Base-by-base conservation (phyloP, 345 rosid species). In the Firmiana major region DNA sequence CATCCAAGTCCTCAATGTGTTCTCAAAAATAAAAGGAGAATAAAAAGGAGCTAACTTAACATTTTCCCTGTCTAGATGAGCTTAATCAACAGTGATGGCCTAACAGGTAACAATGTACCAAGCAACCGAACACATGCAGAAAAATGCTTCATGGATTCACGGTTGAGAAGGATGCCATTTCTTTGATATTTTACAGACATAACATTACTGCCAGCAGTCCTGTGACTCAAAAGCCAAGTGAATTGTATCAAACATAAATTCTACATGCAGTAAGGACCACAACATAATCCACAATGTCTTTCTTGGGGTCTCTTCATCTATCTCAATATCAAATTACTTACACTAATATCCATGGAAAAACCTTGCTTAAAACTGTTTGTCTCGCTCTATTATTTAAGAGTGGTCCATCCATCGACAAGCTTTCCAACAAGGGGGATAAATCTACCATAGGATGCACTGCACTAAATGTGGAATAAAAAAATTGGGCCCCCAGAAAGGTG, bases 371-470 rank as follows among this genome's bases (percentile, higher is more conserved):
- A 46, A 63, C 19, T 45, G 11, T 15, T 46, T 5, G 71, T 42
- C 40, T 58, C 19, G 26, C 6, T 9, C 78, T 43, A 43, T 58
- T 49, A 5, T 19, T 34, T 76, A 66, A 75, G 21, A 45, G 73
- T 68, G 68, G 79, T 58, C 86, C 81, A 78, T 31, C 79, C 63
- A 53, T 74, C 59, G 6, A 79, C 36, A 77, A 34, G 51, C 63
- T 75, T 69, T 67, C 60, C 43, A 38, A 22, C 51, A 57, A 75
- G 21, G 55, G 48, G 28, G 42, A 67, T 57, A 78, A 34, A 54
- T 49, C 34, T 38, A 66, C 49, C 49, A 63, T 24, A 66, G 31
- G 36, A 75, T 49, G 49, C 40, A 71, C 1, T 13, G 13, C 62
- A 45, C 53, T 57, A 63, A 71, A 80, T 53, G 43, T 9, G 53